Evolutionary conservation across 2,329 filamentous ascomycete species (phyloP).

Genomic region (Fusarium udum): DNA sequence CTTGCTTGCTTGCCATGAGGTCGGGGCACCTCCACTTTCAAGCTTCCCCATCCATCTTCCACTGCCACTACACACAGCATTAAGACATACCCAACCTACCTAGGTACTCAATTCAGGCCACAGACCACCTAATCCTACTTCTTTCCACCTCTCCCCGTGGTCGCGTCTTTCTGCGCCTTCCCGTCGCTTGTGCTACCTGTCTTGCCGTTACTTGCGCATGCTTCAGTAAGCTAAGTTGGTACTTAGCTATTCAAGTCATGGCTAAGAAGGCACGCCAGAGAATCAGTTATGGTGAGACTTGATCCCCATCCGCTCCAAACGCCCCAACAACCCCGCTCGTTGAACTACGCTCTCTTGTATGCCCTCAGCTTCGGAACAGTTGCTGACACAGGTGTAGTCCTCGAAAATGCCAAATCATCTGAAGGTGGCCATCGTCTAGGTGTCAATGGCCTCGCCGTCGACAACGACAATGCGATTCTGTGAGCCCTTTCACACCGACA

Average conservation of each 20-base stretch:
- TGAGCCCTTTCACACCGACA: slow-evolving; percentile 57
- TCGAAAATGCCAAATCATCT: slow-evolving; percentile 67
- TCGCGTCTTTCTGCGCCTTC: slow-evolving; percentile 23
- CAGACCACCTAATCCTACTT: background rate
- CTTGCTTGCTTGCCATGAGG: background rate
- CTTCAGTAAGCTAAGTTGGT: background rate
- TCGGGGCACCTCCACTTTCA: slow-evolving; percentile 35
- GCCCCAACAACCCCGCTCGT: background rate
- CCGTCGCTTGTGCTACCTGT: slow-evolving; percentile 28
- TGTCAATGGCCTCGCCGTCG: slow-evolving; percentile 92
- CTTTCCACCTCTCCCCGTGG: background rate
- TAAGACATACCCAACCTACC: background rate
- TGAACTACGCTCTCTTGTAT: background rate
- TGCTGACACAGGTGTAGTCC: slow-evolving; percentile 53
- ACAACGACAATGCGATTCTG: slow-evolving; percentile 85
- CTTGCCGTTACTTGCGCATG: slow-evolving; percentile 31
- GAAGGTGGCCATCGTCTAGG: slow-evolving; percentile 88
- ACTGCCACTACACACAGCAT: slow-evolving; percentile 10
- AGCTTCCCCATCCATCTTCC: slow-evolving; percentile 37
- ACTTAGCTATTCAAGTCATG: slow-evolving; percentile 54
- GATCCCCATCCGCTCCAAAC: background rate
- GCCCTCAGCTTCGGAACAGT: background rate
- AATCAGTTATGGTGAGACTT: slow-evolving; percentile 72
- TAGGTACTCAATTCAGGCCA: slow-evolving; percentile 1
- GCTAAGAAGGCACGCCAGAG: slow-evolving; percentile 75